phyloP scores from a whole-genome alignment of 768 basidiomycete genomes.

The Solioccasus polychromus region DNA sequence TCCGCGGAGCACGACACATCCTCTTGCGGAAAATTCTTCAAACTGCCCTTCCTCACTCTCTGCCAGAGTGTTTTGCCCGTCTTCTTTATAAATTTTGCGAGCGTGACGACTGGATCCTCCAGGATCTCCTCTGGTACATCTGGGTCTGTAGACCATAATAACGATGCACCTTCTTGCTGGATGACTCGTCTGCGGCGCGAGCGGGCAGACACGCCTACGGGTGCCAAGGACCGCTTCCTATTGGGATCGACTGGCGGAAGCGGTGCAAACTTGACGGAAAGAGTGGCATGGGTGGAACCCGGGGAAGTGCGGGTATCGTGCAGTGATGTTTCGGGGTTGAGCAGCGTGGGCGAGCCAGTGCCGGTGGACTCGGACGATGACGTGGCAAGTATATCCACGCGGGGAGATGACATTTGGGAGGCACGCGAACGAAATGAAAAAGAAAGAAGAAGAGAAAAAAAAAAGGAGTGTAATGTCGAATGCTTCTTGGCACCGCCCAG shows the following conservation, averaged over 20 bases:
- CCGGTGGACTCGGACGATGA: conserved; percentile 16
- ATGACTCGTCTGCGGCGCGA: conserved; percentile 23
- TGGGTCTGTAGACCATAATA: conserved; percentile 21
- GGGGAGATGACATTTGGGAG: too few relatives aligned
- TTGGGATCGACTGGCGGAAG: conserved; percentile 51
- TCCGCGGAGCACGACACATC: conserved; percentile 4
- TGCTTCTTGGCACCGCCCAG: conserved; percentile 17
- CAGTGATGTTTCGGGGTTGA: conserved; percentile 6
- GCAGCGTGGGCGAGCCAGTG: conserved; percentile 11
- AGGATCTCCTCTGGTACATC: conserved; percentile 26
- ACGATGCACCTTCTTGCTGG: conserved; percentile 19
- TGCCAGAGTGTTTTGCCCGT: conserved; percentile 41
- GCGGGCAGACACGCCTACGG: conserved; percentile 53
- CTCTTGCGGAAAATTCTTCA: conserved; percentile 10
- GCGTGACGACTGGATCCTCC: conserved; percentile 47
- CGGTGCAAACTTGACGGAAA: conserved; percentile 56
- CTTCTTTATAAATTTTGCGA: conserved; percentile 53
- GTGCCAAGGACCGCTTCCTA: conserved; percentile 45
- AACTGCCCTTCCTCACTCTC: conserved; percentile 41
- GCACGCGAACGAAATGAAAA: too few relatives aligned
- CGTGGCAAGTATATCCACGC: too few relatives aligned
- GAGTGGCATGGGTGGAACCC: conserved; percentile 16
- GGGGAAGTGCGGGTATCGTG: conserved; percentile 13
- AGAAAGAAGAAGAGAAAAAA: too few relatives aligned
- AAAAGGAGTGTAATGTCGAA: conserved; percentile 25